Base-by-base conservation (phyloP, 2,329 filamentous ascomycete species). In the Diaporthe sp. region DNA sequence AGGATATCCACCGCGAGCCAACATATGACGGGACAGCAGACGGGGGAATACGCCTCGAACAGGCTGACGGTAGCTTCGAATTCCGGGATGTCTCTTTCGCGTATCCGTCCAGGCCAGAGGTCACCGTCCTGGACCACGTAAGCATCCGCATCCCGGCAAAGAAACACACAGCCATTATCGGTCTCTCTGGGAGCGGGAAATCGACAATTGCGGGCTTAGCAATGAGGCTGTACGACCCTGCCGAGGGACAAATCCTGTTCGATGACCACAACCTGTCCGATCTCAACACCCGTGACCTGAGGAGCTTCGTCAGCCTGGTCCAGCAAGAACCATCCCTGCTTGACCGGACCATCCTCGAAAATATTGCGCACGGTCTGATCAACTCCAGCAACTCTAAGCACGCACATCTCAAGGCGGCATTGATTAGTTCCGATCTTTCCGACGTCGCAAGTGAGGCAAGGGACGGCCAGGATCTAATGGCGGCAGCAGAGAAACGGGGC, bases 131-230 rank as follows among this genome's bases (percentile, higher is more conserved):
- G 0, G 83, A 85, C 47, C 81, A 82, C 3, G 80, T 88, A 42
- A 79, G 77, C 76, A 71, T 84, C 13, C 76, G 77, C 25, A 81
- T 85, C 76, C 80, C 83, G n/a, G 81, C 85, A 27, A 83, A 85
- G 44, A 86, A 87, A 76, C 83, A 85, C 75, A 91, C 89, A 0
- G 90, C 89, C 4, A 85, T 92, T 39, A 89, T 92, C 2, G 90
- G 90, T 0, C 84, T 89, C 1, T 91, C 88, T 1, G 90, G 90
- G 1, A 89, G 87, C 71, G 89, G 88, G 2, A 91, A 91, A 75
- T 89, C 88, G 10, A 91, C 88, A 1, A 84, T 90, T 9, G 83
- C 85, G 1, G 82, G 82, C 4, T 79, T 88, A 3, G 74, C 87
- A 4, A 81, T 85, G 66, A 81, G 88, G 22, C 84, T 88, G 71